Base-by-base conservation (phyloP, 148 eudicot genomes). In the Silene conica region DNA sequence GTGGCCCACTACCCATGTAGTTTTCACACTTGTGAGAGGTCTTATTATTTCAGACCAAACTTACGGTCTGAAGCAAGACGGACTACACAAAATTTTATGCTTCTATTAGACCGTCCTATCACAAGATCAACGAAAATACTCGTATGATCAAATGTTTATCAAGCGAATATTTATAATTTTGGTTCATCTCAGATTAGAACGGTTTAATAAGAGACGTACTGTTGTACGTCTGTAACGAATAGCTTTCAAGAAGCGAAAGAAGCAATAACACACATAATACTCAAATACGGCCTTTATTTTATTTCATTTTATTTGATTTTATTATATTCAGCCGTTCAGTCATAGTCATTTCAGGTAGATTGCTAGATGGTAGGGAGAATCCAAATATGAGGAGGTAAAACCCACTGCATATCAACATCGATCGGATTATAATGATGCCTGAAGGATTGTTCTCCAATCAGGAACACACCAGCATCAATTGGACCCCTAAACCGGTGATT, bases 291-390 rank as follows among this genome's bases (percentile, higher is more conserved):
- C 46, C 14, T 73, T 63, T 52, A 52, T 31, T 31, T 31, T 31
- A 31, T 70, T 50, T 50, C 1, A 38, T 38, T 18, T 16, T 54
- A 26, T 5, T 54, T 22, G 23, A 72, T n/a, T 16, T 3, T 34
- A 67, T 52, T 69, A 19, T 52, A 19, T 26, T 1, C 25, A 0
- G 8, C 1, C 61, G 34, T 1, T 56, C 74, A 11, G 28, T 2
- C 55, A 41, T 59, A n/a, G n/a, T n/a, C n/a, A n/a, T n/a, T n/a
- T 4, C 52, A 28, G 23, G 14, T 38, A 14, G 18, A 31, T 15
- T 19, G 26, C 57, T 76, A 76, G 6, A 69, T 25, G 26, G 79
- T 69, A 21, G 74, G 79, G n/a, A 28, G 41, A 28, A 76, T 60
- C 79, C 79, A 69, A 12, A 69, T 62, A 8, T 58, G 74, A 14